Evolutionary conservation across 352 stramenopile species (phyloP).

Genomic region (Phytophthora fragariae): DNA sequence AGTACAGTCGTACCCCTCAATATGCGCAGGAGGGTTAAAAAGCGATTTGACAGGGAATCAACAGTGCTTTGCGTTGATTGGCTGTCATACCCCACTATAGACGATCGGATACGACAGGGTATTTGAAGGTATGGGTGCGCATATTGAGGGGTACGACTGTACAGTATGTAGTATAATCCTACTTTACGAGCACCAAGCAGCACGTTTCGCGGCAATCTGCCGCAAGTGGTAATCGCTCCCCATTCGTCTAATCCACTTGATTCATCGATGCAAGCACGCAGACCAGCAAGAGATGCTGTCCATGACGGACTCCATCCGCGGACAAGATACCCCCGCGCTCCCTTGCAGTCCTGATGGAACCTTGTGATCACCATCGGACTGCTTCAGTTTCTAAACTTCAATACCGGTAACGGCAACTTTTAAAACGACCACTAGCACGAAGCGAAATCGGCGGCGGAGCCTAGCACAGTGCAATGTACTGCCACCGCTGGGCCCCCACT

Average conservation of each 20-base stretch:
- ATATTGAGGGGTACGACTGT: no score
- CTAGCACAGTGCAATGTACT: background rate
- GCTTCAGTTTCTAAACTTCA: background rate
- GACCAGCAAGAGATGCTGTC: background rate
- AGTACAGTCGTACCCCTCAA: no score
- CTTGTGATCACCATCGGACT: background rate
- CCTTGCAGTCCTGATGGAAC: background rate
- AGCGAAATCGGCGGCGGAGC: background rate
- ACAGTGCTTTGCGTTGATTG: no score
- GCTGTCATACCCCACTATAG: no score
- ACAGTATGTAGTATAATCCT: background rate
- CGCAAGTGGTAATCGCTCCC: background rate
- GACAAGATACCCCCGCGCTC: background rate
- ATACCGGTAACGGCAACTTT: background rate
- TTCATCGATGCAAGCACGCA: background rate
- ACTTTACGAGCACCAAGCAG: no score
- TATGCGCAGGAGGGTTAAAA: no score
- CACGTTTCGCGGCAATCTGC: background rate
- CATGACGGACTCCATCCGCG: background rate
- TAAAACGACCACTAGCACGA: background rate
- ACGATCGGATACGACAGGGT: no score
- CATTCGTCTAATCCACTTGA: slow-evolving; percentile 1
- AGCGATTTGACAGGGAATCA: no score
- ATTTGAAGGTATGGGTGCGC: no score
- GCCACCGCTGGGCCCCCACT: no score